Evolutionary conservation across 2,329 filamentous ascomycete genomes (phyloP), one percentile per base, ranked within the genome.

Genomic region (Diaporthe caulivora): DNA sequence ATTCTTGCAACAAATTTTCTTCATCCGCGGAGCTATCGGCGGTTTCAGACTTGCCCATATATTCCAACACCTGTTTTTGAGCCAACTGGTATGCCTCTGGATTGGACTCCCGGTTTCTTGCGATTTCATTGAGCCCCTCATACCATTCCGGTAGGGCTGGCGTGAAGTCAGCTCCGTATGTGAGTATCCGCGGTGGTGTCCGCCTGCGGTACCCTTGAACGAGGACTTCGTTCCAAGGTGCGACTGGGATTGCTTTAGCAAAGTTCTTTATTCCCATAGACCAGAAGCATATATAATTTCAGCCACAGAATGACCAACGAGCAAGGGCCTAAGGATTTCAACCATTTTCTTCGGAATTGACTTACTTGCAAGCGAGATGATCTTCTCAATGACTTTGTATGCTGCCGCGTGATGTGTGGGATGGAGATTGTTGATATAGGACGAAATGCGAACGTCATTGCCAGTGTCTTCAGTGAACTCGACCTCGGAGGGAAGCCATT

Each of bases 361-460:
- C 60, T 51, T 51, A 65, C 60, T 77, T 1, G 83, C 77, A 1
- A 72, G 78, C 8, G 80, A 77, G 5, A 85, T 78, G 31, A 84
- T 77, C 58, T 80, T 77, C 70, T 84, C 84, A 17, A 85, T 75
- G 6, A 80, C 76, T 5, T 49, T 57, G 73, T 86, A 86, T 15
- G 83, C 78, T 58, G 83, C 78, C 53, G 17, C 29, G 37, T 87
- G 81, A 2, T 81, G 67, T 1, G 73, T 34, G 0, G 88, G 88
- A 74, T 89, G 87, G 1, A 89, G 77, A 75, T 89, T 89, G 78
- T 89, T 89, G 78, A 89, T 84, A 76, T 90, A 89, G 76, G 85
- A 87, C 3, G 81, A 81, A 34, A 90, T 85, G 21, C 78, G 82
- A 15, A 83, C 80, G 6, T 74, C 77, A 3, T 79, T 80, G 11